phyloP scores from a whole-genome alignment of 371 early-diverging fungal species.

The Phascolomyces articulosus region DNA sequence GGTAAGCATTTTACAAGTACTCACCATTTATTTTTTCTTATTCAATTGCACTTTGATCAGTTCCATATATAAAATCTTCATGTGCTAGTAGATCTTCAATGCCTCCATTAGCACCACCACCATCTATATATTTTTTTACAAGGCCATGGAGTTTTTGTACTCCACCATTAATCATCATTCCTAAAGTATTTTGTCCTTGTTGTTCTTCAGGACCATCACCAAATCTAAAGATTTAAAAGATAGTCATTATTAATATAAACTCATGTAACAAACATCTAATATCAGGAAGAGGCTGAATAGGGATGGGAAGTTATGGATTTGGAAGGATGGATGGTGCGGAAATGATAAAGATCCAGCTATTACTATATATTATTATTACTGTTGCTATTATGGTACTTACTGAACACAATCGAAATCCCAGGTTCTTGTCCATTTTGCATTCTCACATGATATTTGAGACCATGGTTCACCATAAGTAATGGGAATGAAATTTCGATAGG shows the following conservation, averaged over 20 bases:
- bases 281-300: too few relatives aligned
- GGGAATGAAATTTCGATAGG: conserved; percentile 75
- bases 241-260: too few relatives aligned
- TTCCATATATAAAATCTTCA: not conserved
- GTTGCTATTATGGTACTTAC: conserved; percentile 23
- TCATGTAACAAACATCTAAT: too few relatives aligned
- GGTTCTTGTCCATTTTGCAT: conserved; percentile 76
- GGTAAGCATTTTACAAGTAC: not conserved
- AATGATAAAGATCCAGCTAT: not conserved
- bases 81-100: not conserved
- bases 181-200: not conserved
- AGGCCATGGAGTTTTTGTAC: not conserved
- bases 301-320: too few relatives aligned
- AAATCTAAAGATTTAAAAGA: not conserved
- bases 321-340: too few relatives aligned
- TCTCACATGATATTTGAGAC: conserved; percentile 66
- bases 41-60: not conserved
- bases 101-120: not conserved
- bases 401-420: conserved; percentile 71
- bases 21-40: not conserved
- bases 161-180: not conserved
- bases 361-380: too few relatives aligned
- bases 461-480: conserved; percentile 86
- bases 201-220: not conserved
- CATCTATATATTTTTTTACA: not conserved